Conservation (phyloP, 2,329 filamentous ascomycete species). For the Diaporthe ampelina region DNA sequence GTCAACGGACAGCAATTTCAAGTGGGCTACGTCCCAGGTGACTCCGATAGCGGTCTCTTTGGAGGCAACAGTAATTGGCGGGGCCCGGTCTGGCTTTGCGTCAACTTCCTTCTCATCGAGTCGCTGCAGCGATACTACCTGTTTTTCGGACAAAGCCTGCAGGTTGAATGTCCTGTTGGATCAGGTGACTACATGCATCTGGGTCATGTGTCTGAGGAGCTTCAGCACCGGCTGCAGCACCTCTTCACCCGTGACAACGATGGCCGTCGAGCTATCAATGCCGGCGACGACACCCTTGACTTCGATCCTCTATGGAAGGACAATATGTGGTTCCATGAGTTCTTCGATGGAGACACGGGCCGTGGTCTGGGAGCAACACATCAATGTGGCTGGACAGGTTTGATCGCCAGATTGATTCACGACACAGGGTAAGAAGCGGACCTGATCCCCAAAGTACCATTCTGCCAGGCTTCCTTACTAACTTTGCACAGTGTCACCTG, state of each 20-base stretch:
- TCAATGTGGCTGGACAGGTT: slow-evolving; percentile 95
- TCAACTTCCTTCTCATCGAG: slow-evolving; percentile 95
- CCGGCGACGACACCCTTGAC: slow-evolving; percentile 86
- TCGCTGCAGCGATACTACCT: slow-evolving; percentile 96
- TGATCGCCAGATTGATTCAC: slow-evolving; percentile 97
- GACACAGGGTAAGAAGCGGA: slow-evolving; percentile 84
- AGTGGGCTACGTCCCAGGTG: slow-evolving; percentile 92
- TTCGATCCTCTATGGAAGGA: slow-evolving; percentile 95
- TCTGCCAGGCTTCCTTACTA: slow-evolving; percentile 51
- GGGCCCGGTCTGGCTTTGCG: slow-evolving; percentile 94
- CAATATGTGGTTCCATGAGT: slow-evolving; percentile 96
- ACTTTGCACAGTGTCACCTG: slow-evolving; percentile 79
- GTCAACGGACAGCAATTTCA: slow-evolving; percentile 92
- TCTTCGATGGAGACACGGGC: slow-evolving; percentile 93
- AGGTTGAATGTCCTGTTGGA: slow-evolving; percentile 94
- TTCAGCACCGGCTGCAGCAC: slow-evolving; percentile 95
- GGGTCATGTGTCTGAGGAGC: slow-evolving; percentile 92
- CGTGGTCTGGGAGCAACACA: slow-evolving; percentile 92
- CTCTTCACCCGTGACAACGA: slow-evolving; percentile 88
- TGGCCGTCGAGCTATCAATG: slow-evolving; percentile 90
- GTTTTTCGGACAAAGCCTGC: slow-evolving; percentile 90
- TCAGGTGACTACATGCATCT: slow-evolving; percentile 97
- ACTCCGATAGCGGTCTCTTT: slow-evolving; percentile 95
- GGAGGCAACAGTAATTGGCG: slow-evolving; percentile 99
- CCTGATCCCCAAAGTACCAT: background rate